Conservation (phyloP, 495 filamentous ascomycete species). For the Aspergillus olivimuriae region DNA sequence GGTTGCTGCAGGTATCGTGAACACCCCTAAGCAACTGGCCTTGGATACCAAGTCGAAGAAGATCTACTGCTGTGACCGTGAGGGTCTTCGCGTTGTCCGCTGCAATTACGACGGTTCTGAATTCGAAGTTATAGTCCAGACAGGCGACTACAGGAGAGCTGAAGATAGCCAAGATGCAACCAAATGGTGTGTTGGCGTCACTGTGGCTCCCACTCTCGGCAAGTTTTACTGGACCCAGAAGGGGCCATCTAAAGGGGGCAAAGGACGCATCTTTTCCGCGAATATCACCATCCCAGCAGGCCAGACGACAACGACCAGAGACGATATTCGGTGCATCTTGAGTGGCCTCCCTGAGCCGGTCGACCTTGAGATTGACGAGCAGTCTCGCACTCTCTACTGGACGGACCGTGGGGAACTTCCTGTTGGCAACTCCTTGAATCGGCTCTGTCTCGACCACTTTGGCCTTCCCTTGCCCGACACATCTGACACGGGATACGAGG, state of each 20-base stretch:
- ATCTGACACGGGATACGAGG: conserved; percentile 11
- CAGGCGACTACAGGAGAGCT: conserved; percentile 22
- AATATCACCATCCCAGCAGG: conserved; percentile 25
- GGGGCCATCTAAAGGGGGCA: conserved; percentile 39
- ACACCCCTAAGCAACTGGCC: conserved; percentile 49
- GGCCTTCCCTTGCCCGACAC: conserved; percentile 9
- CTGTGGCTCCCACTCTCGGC: conserved; percentile 19
- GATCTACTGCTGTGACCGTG: conserved; percentile 49
- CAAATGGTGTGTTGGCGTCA: conserved; percentile 28
- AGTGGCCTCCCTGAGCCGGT: conserved; percentile 43
- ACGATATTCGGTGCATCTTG: conserved; percentile 34
- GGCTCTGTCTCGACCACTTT: conserved; percentile 10
- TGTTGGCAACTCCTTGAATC: conserved; percentile 41
- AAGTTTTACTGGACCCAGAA: conserved; percentile 55
- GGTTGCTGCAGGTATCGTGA: conserved; percentile 27
- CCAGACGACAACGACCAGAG: conserved; percentile 12
- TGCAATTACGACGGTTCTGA: conserved; percentile 40
- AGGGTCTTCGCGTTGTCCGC: conserved; percentile 41
- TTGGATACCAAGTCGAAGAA: conserved; percentile 24
- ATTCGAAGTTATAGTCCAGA: conserved; percentile 32
- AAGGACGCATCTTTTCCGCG: conserved; percentile 45
- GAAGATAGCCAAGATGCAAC: conserved; percentile 15
- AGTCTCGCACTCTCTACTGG: conserved; percentile 39
- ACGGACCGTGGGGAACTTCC: conserved; percentile 49
- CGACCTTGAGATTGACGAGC: conserved; percentile 42